Conservation (phyloP, 495 filamentous ascomycete genomes). For the Stereocaulon alpinum region DNA sequence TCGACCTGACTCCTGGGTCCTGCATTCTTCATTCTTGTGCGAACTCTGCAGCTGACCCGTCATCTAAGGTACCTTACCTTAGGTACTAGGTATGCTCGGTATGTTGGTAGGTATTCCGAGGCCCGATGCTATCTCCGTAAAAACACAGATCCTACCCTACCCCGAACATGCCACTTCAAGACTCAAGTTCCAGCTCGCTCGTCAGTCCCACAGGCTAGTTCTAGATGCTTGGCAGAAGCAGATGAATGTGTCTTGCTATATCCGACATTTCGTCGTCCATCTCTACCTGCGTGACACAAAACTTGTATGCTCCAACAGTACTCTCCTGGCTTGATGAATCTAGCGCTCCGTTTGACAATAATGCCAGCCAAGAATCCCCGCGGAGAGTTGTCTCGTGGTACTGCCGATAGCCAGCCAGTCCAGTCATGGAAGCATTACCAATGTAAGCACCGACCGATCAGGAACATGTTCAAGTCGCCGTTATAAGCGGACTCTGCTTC, state of each 20-base stretch:
- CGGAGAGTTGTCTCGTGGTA: background rate
- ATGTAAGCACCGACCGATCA: background rate
- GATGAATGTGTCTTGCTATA: too few species aligned
- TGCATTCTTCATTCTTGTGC: slow-evolving; percentile 66
- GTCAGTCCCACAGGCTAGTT: too few species aligned
- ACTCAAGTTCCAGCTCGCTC: too few species aligned
- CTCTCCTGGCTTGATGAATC: background rate
- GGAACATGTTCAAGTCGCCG: background rate
- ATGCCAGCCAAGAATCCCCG: too few species aligned
- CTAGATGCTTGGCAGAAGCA: too few species aligned
- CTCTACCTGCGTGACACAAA: background rate
- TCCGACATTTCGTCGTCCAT: too few species aligned
- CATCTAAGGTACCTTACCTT: slow-evolving; percentile 27
- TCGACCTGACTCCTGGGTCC: background rate
- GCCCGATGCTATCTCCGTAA: too few species aligned
- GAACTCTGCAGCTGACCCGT: slow-evolving; percentile 77
- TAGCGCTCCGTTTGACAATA: background rate
- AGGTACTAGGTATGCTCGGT: too few species aligned
- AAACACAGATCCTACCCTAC: too few species aligned
- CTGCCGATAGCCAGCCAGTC: background rate
- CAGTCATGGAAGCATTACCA: background rate
- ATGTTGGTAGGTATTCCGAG: too few species aligned
- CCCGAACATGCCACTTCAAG: too few species aligned
- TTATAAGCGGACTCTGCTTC: slow-evolving; percentile 33
- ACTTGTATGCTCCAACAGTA: too few species aligned